Conservation (phyloP, 768 basidiomycete genomes). For the Agrocybe praecox region DNA sequence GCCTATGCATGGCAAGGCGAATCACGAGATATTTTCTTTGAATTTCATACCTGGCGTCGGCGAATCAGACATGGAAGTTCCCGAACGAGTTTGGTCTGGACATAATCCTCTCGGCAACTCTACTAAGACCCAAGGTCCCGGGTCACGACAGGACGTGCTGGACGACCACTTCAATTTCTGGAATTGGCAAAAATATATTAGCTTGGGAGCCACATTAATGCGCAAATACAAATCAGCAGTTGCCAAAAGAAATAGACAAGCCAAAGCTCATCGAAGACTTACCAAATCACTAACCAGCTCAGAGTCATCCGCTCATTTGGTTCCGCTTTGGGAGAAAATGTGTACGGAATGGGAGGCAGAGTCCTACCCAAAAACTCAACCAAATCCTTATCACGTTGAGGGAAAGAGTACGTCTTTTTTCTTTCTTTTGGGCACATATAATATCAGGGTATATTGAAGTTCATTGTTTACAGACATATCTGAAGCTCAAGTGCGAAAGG, state of each 20-base stretch:
- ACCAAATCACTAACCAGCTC: background rate
- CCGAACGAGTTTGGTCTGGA: slow-evolving; percentile 32
- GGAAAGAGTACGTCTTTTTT: slow-evolving; percentile 2
- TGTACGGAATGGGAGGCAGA: slow-evolving; percentile 11
- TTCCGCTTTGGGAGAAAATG: slow-evolving; percentile 4
- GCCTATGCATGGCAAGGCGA: slow-evolving; percentile 20
- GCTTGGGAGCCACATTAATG: slow-evolving; percentile 18
- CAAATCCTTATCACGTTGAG: slow-evolving; percentile 9
- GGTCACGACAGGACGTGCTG: slow-evolving; percentile 25
- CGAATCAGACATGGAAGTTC: slow-evolving; percentile 29
- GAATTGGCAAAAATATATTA: slow-evolving; percentile 27
- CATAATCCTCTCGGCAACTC: slow-evolving; percentile 24
- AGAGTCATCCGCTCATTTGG: background rate
- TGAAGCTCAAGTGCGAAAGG: slow-evolving; percentile 4
- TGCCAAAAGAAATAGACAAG: slow-evolving; percentile 14
- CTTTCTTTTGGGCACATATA: background rate
- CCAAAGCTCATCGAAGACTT: slow-evolving; percentile 3
- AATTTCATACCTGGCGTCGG: slow-evolving; percentile 25
- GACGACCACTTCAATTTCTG: slow-evolving; percentile 32
- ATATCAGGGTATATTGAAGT: background rate
- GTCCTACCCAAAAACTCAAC: slow-evolving; percentile 1
- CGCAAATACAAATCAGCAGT: slow-evolving; percentile 9
- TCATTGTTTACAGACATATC: slow-evolving; percentile 2
- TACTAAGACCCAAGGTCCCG: slow-evolving; percentile 36
- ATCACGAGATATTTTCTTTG: slow-evolving; percentile 26